These are phyloP conservation scores for Colletotrichum theobromicola DNA, from an alignment of 2,329 filamentous ascomycete species.

Conservation along the genomic window DNA sequence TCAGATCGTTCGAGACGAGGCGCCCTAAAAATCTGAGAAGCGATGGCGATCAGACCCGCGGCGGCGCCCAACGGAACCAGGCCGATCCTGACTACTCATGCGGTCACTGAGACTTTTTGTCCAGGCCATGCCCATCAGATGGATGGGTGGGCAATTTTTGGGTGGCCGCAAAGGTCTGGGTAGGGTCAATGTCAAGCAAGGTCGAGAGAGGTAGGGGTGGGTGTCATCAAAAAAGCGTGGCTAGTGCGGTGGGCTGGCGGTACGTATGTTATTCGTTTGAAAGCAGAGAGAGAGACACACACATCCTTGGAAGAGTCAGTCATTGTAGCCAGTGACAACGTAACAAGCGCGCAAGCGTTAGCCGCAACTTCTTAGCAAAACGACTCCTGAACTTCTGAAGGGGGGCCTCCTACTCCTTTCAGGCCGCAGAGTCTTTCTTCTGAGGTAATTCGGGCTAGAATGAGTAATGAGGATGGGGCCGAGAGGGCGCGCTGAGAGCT, in stretches of 20 bases:
- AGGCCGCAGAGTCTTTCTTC: not conserved
- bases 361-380: not conserved
- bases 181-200: not conserved
- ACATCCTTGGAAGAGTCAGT: not conserved
- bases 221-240: not conserved
- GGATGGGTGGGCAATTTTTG: not conserved
- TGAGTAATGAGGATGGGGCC: constrained; percentile 21
- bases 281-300: not conserved
- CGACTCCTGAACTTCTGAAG: not conserved
- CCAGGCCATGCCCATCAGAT: not conserved
- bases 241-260: not conserved
- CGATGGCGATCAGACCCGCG: constrained; percentile 16
- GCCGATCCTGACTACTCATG: constrained; percentile 18
- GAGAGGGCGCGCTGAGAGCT: constrained; percentile 15
- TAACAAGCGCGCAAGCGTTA: not conserved
- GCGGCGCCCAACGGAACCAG: constrained; percentile 19
- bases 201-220: not conserved
- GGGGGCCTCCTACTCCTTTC: not conserved
- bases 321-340: not conserved
- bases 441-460: constrained; percentile 15
- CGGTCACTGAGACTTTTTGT: not conserved
- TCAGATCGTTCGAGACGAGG: constrained; percentile 17
- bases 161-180: not conserved
- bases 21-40: constrained; percentile 13
- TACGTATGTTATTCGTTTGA: not conserved